Evolutionary conservation across 805 yeast genomes (phyloP), one percentile per base, ranked within the genome.

Genomic region (Candida krabiensis): DNA sequence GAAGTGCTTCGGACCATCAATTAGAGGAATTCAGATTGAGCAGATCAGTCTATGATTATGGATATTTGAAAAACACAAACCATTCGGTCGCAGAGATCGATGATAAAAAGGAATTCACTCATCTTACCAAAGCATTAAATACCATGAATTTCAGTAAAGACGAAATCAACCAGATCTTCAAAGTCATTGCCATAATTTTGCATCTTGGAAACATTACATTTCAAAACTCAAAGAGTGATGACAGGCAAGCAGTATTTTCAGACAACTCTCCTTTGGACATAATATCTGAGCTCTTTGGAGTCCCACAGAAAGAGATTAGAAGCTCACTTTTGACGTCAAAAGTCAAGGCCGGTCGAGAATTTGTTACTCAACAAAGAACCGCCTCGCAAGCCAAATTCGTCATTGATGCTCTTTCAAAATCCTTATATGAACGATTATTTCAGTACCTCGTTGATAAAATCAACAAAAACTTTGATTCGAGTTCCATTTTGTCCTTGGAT

Each of bases 341-440:
- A 53, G 95, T 90, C 9, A 87, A 80, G 56, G 96, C 97, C 4
- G 99, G 99, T 2, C 74, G 79, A 48, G 99, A 93, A 58, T 73
- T 75, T 62, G 88, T 93, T 26, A 75, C 79, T 15, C 95, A 88
- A 56, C 79, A 90, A 23, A 78, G 85, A 51, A 81, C 81, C 32
- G 81, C 96, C 0, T 60, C 73, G 0, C 97, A 93, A 56, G 95
- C 91, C 1, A 80, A 79, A 46, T 79, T 78, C 51, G 73, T 93
- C 13, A 69, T 91, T 27, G 96, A 91, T 58, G 95, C 98, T 0
- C 69, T 93, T 24, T 79, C 99, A 4, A 90, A 90, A 58, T 77
- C 88, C 9, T 61, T 93, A 4, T 93, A 91, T 55, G 98, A 93
- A 58, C 77, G 83, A 30, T 60, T 89, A 7, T 93, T 93, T 66